Conservation (phyloP, 2,329 filamentous ascomycete genomes). For the Trichoderma lentiforme region DNA sequence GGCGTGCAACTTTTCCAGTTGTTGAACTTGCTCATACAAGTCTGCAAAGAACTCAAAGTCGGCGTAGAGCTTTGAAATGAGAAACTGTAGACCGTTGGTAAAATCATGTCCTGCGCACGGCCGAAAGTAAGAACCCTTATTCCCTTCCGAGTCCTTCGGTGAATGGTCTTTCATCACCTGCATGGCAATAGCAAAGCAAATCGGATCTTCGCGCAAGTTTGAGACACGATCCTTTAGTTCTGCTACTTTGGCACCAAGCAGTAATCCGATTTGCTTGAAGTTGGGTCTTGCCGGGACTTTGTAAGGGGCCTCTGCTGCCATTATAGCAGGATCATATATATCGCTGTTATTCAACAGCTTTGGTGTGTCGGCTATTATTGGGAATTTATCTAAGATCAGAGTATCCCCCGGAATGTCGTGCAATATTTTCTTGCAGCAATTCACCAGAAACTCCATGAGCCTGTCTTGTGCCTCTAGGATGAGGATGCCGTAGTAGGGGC, state of each 20-base stretch:
- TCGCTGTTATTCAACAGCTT: conserved; percentile 29
- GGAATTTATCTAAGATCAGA: conserved; percentile 29
- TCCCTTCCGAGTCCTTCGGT: background rate
- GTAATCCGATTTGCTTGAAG: conserved; percentile 40
- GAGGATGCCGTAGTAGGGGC: conserved; percentile 46
- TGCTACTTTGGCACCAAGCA: conserved; percentile 41
- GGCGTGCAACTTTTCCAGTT: conserved; percentile 29
- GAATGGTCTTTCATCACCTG: conserved; percentile 46
- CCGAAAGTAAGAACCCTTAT: background rate
- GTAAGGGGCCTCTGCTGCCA: conserved; percentile 52
- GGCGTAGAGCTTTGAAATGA: conserved; percentile 33
- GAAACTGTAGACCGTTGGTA: conserved; percentile 14
- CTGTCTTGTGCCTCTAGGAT: conserved; percentile 50
- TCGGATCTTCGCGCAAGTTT: conserved; percentile 56
- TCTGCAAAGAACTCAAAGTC: conserved; percentile 39
- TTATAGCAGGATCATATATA: conserved; percentile 38
- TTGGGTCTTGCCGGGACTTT: conserved; percentile 46
- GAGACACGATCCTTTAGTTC: conserved; percentile 53
- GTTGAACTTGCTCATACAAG: conserved; percentile 32
- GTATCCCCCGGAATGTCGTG: conserved; percentile 43
- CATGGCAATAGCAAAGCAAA: conserved; percentile 49
- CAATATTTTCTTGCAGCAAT: conserved; percentile 46
- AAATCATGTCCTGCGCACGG: conserved; percentile 28
- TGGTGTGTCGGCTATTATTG: conserved; percentile 39
- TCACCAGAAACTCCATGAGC: conserved; percentile 47